Evolutionary conservation across 495 filamentous ascomycete species (phyloP), one percentile per base, ranked within the genome.

Genomic region (Aspergillus biplanus): DNA sequence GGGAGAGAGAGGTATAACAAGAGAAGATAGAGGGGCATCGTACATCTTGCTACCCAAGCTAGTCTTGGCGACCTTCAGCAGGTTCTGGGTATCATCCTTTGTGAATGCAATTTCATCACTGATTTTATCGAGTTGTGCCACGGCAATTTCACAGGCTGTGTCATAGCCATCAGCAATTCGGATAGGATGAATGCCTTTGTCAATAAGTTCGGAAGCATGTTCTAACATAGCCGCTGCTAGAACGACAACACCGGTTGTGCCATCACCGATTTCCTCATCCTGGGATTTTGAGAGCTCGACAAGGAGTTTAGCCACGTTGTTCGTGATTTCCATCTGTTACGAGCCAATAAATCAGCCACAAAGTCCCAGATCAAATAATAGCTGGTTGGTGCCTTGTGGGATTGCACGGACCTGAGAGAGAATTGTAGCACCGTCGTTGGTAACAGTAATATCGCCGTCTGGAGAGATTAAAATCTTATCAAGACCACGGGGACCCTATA

Each of bases 401-500:
- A 31, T 16, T 11, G 32, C 50, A 67, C 79, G 68, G 75, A 87
- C 86, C 80, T 97, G 95, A 65, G 88, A 85, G 62, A 99, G 81
- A 66, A 99, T 99, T 6, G 95, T 99, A 59, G 95, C 95, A 70
- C 95, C 95, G 83, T 99, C 95, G 74, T 99, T 99, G 61, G 95
- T 99, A 52, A 99, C 93, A 47, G 95, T 99, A 75, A 99, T 99
- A 78, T 98, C 95, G 73, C 95, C 95, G 76, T 99, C 95, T 34
- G 95, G 92, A 49, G 95, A 99, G 69, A 99, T 99, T 66, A 99
- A 83, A 71, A 99, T 99, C 82, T 99, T 99, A 82, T 99, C 95
- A 69, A 99, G 87, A 59, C 95, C 95, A 68, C 96, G 90, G 59
- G 95, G 95, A 52, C 95, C 95, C 87, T 90, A 69, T 6, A 66